Percentiles rank a stretch among this genome's conserved stretches.
These are phyloP conservation scores for Ustilago nuda DNA, from an alignment of 1,284 basidiomycete species.

Conservation along the genomic window DNA sequence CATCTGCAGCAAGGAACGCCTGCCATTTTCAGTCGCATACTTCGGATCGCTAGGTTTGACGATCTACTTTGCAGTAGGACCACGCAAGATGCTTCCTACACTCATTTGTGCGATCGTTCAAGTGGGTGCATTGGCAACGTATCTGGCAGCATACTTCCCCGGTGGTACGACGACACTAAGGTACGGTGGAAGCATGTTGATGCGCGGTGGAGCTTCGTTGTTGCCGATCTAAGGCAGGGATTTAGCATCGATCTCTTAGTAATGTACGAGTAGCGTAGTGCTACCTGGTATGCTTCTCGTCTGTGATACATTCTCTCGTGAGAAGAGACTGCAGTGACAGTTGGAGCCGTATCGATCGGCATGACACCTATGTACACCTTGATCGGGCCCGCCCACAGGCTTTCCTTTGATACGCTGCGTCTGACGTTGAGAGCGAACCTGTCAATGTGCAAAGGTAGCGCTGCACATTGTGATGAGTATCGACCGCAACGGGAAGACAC, in stretches of 20 bases:
- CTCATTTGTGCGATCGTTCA: conserved; percentile 61
- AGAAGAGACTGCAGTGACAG: background rate
- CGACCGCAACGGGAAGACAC: background rate
- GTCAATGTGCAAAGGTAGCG: background rate
- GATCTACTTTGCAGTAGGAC: conserved; percentile 68
- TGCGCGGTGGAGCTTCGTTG: conserved; percentile 61
- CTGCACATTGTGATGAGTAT: background rate
- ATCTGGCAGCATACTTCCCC: conserved; percentile 67
- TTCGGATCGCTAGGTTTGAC: conserved; percentile 63
- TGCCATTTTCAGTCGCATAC: conserved; percentile 73
- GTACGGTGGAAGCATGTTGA: conserved; percentile 61
- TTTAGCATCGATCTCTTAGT: background rate
- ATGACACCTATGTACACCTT: background rate
- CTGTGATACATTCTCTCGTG: background rate
- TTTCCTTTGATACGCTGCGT: background rate
- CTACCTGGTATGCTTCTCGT: background rate
- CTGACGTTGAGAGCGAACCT: background rate
- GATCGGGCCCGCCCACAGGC: background rate
- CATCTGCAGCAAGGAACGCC: conserved; percentile 71
- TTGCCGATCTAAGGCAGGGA: conserved; percentile 50
- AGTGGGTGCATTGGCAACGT: conserved; percentile 59
- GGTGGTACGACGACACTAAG: conserved; percentile 65
- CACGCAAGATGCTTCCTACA: conserved; percentile 61
- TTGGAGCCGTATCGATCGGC: background rate
- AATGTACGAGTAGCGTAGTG: background rate